Percentiles rank a stretch among this genome's conserved stretches.
phyloP scores from a whole-genome alignment of 352 stramenopile species.

The Globisporangium lucens region DNA sequence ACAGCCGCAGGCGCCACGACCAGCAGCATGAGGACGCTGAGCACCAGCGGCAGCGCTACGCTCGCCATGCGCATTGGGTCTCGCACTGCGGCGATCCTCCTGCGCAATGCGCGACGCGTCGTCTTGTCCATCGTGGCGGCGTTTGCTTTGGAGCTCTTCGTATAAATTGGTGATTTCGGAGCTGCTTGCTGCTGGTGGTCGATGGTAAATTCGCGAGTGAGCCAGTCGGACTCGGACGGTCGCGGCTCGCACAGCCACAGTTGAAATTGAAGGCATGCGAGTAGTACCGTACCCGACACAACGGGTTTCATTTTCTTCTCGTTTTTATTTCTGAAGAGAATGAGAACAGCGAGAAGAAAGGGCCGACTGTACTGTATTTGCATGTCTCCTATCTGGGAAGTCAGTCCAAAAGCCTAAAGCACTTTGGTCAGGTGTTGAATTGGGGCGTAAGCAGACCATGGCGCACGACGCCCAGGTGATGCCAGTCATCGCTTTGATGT shows the following conservation, averaged over 20 bases:
- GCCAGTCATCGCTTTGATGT: neutral
- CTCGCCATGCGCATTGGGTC: neutral
- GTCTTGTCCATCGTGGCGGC: neutral
- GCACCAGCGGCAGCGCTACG: neutral
- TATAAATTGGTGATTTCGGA: neutral
- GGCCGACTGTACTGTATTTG: neutral
- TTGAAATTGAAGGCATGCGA: too few relatives aligned
- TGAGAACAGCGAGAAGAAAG: neutral
- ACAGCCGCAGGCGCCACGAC: neutral
- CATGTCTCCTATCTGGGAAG: neutral
- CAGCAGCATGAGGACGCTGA: neutral
- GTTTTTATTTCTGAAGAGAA: neutral
- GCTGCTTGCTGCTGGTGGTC: neutral
- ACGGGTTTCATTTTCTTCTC: neutral
- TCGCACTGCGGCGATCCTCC: neutral
- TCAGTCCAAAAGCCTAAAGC: neutral
- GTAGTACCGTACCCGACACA: too few relatives aligned
- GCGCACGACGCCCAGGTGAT: neutral
- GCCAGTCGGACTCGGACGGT: neutral
- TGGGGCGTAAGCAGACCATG: neutral
- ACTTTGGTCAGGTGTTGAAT: neutral
- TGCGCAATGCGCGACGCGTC: neutral
- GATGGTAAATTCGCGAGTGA: neutral
- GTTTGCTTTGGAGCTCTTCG: neutral
- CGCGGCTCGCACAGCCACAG: neutral